phyloP scores from a whole-genome alignment of 768 basidiomycete species.

The Strobilomyces echinocephalus region DNA sequence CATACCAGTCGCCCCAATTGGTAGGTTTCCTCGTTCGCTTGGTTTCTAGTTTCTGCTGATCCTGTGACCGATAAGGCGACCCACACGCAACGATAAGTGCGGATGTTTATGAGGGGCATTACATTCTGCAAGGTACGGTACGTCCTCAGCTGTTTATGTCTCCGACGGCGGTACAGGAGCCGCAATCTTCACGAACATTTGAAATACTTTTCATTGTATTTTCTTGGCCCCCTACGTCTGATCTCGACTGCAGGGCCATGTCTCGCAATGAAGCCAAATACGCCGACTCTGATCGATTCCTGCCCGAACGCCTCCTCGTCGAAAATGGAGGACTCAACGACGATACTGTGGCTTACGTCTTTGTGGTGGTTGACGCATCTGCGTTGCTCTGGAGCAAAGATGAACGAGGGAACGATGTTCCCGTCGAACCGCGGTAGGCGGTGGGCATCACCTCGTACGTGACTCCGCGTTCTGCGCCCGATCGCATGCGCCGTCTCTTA shows the following conservation, averaged over 20 bases:
- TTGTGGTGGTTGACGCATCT: slow-evolving; percentile 35
- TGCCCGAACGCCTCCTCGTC: slow-evolving; percentile 33
- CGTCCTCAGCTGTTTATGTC: not conserved
- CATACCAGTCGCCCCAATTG: too few species aligned
- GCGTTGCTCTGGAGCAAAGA: slow-evolving; percentile 33
- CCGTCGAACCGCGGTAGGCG: slow-evolving; percentile 20
- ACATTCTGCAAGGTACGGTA: slow-evolving; percentile 48
- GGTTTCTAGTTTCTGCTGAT: not conserved
- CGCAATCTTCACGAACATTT: slow-evolving; percentile 28
- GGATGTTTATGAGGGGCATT: slow-evolving; percentile 44
- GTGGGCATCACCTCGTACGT: slow-evolving; percentile 28
- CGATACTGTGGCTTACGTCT: slow-evolving; percentile 29
- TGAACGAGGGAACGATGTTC: slow-evolving; percentile 21
- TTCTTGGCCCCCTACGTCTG: not conserved
- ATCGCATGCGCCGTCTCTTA: not conserved
- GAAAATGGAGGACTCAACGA: slow-evolving; percentile 20
- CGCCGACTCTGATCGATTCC: slow-evolving; percentile 30
- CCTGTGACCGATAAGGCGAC: slow-evolving; percentile 17
- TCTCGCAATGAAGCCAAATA: slow-evolving; percentile 33
- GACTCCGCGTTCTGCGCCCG: too few species aligned
- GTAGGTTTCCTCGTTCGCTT: slow-evolving; percentile 12
- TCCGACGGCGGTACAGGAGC: slow-evolving; percentile 17
- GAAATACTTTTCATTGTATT: slow-evolving; percentile 6
- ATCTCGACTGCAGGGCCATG: slow-evolving; percentile 26
- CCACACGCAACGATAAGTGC: slow-evolving; percentile 34